Base-by-base conservation (phyloP, 2,329 filamentous ascomycete genomes). In the Calonectria pauciramosa region DNA sequence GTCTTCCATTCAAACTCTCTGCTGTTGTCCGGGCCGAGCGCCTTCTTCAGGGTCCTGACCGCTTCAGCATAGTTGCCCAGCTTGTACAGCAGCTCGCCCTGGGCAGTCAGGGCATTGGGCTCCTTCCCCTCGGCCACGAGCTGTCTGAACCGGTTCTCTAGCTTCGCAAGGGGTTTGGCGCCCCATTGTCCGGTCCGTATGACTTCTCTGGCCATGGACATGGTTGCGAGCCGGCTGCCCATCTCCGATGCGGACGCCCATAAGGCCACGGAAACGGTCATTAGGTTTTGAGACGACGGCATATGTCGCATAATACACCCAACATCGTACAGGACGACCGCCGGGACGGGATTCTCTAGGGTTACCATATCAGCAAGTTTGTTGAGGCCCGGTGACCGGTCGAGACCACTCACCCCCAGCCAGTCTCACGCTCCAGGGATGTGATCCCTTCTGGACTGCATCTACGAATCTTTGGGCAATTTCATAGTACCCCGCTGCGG, bases 71-170 rank as follows among this genome's bases (percentile, higher is more conserved):
- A 81, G 41, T 77, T 80, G 8, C 79, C 80, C 49, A 78, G 74
- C 32, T 65, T 59, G 63, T 78, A 80, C 16, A 84, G 80, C 32
- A 78, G 32, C 68, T 83, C 80, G 20, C 83, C 86, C 52, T 86
- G 81, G 11, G 82, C 77, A 5, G 83, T 81, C 28, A 86, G 77
- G 38, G 84, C 86, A 56, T 87, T 79, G 4, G 84, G 78, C 47
- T 87, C 80, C n/a, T 76, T 80, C 32, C 79, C 82, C 36, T 75
- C 70, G 16, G 76, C 54, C 34, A 85, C 78, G 13, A 87, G 75
- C 32, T 80, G 65, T 74, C 76, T 79, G 76, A 85, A 85, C 20
- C 81, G 82, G 1, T 73, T 65, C 66, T 85, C 82, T 4, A 79
- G 65, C 6, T 69, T 70, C 9, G 30, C 68, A 16, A 82, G 74